Conservation (phyloP, 169 alveolate genomes). For the Condylostoma magnum region DNA sequence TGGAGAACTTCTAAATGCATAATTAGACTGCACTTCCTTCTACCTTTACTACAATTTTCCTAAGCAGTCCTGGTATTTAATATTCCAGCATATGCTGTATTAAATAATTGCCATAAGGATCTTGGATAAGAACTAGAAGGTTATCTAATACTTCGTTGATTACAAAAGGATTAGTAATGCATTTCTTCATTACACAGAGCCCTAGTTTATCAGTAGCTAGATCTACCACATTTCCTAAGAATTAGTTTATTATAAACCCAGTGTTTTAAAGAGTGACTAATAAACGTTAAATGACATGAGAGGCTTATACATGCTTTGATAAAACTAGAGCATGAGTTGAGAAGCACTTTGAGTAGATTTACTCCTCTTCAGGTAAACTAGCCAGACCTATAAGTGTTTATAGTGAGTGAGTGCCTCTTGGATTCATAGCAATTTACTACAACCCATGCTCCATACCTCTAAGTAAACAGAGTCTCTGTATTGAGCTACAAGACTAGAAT, state of each 20-base stretch:
- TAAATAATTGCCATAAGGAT: slow-evolving; percentile 81
- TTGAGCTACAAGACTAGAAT: slow-evolving; percentile 36
- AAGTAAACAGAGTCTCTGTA: slow-evolving; percentile 59
- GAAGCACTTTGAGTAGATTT: slow-evolving; percentile 37
- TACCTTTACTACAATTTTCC: not conserved
- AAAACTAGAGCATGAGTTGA: slow-evolving; percentile 38
- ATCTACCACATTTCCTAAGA: not conserved
- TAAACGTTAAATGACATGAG: slow-evolving; percentile 57
- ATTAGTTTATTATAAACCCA: not conserved
- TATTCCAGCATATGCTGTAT: slow-evolving; percentile 56
- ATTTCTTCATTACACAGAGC: slow-evolving; percentile 68
- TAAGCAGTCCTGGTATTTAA: slow-evolving; percentile 33
- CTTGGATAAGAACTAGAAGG: slow-evolving; percentile 58
- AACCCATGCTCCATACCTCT: slow-evolving; percentile 42
- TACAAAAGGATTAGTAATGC: slow-evolving; percentile 19
- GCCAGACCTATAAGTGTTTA: slow-evolving; percentile 57
- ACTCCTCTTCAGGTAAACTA: slow-evolving; percentile 52
- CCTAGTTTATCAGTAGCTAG: slow-evolving; percentile 40
- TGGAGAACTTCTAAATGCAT: slow-evolving; percentile 68
- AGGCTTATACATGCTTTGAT: slow-evolving; percentile 53
- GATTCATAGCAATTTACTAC: slow-evolving; percentile 57
- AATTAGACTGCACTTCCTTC: slow-evolving; percentile 45
- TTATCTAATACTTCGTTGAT: slow-evolving; percentile 30
- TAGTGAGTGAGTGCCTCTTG: slow-evolving; percentile 78
- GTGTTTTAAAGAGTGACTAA: not conserved